Evolutionary conservation across 192 early-diverging fungal species (phyloP).

Genomic region (Rhizophagus clarus): DNA sequence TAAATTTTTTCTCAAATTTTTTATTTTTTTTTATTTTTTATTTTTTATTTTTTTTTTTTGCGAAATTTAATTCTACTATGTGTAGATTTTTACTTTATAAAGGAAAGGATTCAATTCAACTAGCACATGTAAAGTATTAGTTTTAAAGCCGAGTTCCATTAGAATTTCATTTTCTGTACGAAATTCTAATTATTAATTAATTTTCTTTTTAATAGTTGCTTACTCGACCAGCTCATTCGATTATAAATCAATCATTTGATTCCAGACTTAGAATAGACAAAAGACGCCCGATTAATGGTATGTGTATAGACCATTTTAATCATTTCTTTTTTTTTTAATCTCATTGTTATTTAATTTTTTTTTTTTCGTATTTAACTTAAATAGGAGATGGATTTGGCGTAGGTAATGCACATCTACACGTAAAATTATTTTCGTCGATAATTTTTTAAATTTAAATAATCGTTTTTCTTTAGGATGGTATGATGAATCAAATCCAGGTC

Average conservation of each 20-base stretch:
- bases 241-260: slow-evolving; percentile 82
- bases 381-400: slow-evolving; percentile 80
- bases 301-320: not conserved
- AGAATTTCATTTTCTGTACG: not conserved
- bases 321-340: not conserved
- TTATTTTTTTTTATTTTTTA: no score
- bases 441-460: not conserved
- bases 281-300: slow-evolving; percentile 69
- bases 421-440: not conserved
- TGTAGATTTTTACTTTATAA: slow-evolving; percentile 79
- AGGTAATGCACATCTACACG: slow-evolving; percentile 44
- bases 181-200: not conserved
- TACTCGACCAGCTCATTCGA: slow-evolving; percentile 75
- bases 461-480: slow-evolving; percentile 55
- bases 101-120: slow-evolving; percentile 71
- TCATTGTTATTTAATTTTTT: not conserved
- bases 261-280: slow-evolving; percentile 68
- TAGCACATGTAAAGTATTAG: slow-evolving; percentile 58
- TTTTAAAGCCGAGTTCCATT: not conserved
- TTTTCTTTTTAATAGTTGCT: slow-evolving; percentile 50
- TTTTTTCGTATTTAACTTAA: not conserved
- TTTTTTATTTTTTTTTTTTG: no score
- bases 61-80: slow-evolving; percentile 40
- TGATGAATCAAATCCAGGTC: slow-evolving; percentile 62
- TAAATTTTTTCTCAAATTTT: no score